Evolutionary conservation across 495 filamentous ascomycete genomes (phyloP), one percentile per base, ranked within the genome.

Genomic region (Trichocladium antarcticum): DNA sequence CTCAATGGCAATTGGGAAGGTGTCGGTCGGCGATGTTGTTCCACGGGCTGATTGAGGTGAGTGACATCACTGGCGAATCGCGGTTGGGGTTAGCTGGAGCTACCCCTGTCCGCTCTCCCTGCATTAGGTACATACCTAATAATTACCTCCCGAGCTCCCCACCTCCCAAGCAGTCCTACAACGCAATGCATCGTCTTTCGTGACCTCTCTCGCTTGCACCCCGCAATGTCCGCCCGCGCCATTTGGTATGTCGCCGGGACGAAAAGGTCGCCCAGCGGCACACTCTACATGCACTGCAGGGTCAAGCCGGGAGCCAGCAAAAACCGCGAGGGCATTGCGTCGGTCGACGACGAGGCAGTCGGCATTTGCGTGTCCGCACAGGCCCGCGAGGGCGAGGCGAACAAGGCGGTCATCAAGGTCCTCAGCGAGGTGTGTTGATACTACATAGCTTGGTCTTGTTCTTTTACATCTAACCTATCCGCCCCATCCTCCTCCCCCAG

Each of bases 311-410:
- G 78, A n/a, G 74, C 73, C 6, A 79, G 71, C 47, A 74, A 74
- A n/a, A 65, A 69, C 37, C 73, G 79, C 5, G 74, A 81, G 51
- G 79, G 80, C 2, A 69, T 85, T 19, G 61, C 65, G 10, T 65
- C 65, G 1, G 64, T 85, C 8, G 72, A 71, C 1, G 64, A 73
- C 1, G 71, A 78, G 6, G 63, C 64, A 10, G 70, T 85, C 45
- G 75, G 81, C 41, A 57, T 87, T 1, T 80, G 75, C 22, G 80
- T 84, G 0, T 59, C 81, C 3, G 81, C 79, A 0, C 78, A 72
- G 39, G 74, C 82, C 9, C 69, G 75, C 31, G 78, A 84, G 19
- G 81, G 81, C 2, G 79, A 82, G 59, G 78, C 81, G 4, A 87
- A 87, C 54, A 70, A 72, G 46, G 80, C 81, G 12, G 79, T 84